Conservation (phyloP, 148 eudicot species). For the Silene conica region DNA sequence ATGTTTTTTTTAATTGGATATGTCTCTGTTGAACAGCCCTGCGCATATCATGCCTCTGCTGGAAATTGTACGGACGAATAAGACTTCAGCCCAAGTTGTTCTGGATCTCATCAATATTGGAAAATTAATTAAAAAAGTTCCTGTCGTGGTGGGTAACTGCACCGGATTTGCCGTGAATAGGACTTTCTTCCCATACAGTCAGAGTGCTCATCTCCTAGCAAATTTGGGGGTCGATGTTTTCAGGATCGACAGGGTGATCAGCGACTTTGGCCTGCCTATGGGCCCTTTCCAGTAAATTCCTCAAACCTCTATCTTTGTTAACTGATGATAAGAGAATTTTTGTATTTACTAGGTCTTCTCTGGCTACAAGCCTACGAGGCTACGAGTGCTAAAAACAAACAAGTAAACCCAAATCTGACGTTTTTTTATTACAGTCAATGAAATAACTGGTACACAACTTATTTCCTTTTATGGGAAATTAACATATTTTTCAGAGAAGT, state of each 20-base stretch:
- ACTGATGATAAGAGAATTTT: not conserved
- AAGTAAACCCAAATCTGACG: too few species aligned
- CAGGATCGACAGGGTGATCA: constrained; percentile 80
- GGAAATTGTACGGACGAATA: constrained; percentile 83
- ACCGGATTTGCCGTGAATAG: constrained; percentile 93
- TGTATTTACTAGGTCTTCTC: not conserved
- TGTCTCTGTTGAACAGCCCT: constrained; percentile 62
- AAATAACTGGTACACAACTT: not conserved
- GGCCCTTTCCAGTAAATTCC: constrained; percentile 93
- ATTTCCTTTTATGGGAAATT: not conserved
- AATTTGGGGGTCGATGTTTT: constrained; percentile 76
- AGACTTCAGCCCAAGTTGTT: constrained; percentile 85
- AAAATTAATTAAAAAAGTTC: constrained; percentile 76
- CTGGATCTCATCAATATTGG: constrained; percentile 85
- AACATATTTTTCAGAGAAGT: not conserved
- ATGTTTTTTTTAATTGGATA: constrained; percentile 16
- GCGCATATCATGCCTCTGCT: constrained; percentile 92
- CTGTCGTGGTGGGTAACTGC: constrained; percentile 96
- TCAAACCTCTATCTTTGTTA: constrained; percentile 4
- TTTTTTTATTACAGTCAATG: too few species aligned
- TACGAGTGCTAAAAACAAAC: too few species aligned
- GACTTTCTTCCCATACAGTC: constrained; percentile 80
- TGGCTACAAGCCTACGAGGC: too few species aligned
- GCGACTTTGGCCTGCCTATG: constrained; percentile 76
- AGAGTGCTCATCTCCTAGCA: constrained; percentile 68